Conservation (phyloP, 1,139 yeast species). For the Debaryomyces coudertii region DNA sequence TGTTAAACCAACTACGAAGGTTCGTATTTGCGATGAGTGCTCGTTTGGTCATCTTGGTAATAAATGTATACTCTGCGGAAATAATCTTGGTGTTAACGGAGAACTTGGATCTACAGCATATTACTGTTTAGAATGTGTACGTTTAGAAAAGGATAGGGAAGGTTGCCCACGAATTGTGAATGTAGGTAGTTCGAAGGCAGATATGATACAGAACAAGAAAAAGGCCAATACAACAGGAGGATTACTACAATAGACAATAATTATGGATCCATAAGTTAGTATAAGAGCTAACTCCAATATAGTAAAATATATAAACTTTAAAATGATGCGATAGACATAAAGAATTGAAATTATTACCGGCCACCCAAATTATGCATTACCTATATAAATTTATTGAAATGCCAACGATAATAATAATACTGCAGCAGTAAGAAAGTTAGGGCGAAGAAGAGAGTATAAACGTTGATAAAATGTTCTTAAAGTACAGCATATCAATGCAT, state of each 20-base stretch:
- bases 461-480: too few species aligned
- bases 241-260: not conserved
- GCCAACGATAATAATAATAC: not conserved
- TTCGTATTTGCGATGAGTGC: constrained; percentile 83
- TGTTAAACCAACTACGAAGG: constrained; percentile 75
- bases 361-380: not conserved
- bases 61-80: constrained; percentile 78
- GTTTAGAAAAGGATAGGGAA: constrained; percentile 79
- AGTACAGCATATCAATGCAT: constrained; percentile 3
- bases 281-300: not conserved
- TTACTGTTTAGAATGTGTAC: constrained; percentile 86
- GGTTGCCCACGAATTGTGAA: constrained; percentile 91
- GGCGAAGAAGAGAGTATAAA: too few species aligned
- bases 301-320: not conserved
- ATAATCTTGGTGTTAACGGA: constrained; percentile 44
- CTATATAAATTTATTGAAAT: not conserved
- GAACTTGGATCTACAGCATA: constrained; percentile 62
- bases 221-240: constrained; percentile 8
- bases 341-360: not conserved
- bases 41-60: constrained; percentile 67
- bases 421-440: not conserved
- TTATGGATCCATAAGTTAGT: too few species aligned
- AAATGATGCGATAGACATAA: not conserved
- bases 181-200: constrained; percentile 75
- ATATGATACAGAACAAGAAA: constrained; percentile 62